Conservation (phyloP, 345 rosid genomes). For the Salix suchowensis region DNA sequence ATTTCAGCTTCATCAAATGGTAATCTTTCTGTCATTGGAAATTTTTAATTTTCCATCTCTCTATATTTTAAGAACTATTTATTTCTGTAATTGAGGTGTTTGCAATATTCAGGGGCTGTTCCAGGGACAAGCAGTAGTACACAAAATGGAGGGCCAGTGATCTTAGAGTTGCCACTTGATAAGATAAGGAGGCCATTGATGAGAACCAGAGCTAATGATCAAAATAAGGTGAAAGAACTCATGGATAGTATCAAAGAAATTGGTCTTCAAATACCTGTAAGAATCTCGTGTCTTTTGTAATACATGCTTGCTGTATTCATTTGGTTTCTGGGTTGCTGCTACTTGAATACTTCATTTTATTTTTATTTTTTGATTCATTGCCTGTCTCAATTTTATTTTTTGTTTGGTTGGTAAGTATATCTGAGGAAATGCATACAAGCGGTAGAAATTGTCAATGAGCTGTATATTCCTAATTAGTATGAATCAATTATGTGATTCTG, state of each 20-base stretch:
- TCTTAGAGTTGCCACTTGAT: slow-evolving; percentile 65
- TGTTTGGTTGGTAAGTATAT: no score
- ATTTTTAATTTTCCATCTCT: not conserved
- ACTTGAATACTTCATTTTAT: not conserved
- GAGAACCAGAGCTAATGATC: slow-evolving; percentile 84
- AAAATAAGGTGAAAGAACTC: slow-evolving; percentile 70
- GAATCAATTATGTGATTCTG: no score
- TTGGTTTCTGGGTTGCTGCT: no score
- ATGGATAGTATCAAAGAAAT: slow-evolving; percentile 73
- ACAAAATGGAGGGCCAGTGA: slow-evolving; percentile 51
- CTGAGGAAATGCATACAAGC: no score
- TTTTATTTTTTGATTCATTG: not conserved
- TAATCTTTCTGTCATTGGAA: slow-evolving; percentile 2
- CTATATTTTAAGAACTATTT: no score
- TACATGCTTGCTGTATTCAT: not conserved
- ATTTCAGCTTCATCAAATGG: slow-evolving; percentile 69
- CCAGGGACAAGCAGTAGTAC: slow-evolving; percentile 16
- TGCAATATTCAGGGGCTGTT: slow-evolving; percentile 26
- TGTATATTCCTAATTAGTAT: no score
- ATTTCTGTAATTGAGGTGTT: not conserved
- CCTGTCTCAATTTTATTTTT: no score
- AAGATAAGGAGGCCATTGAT: slow-evolving; percentile 78
- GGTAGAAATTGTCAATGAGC: no score
- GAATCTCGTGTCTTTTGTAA: not conserved
- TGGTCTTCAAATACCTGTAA: slow-evolving; percentile 91